A percentile compares a stretch with the other conserved stretches of the same genome.
Conservation (phyloP, 2,329 filamentous ascomycete species). For the Hypoxylon sp. region DNA sequence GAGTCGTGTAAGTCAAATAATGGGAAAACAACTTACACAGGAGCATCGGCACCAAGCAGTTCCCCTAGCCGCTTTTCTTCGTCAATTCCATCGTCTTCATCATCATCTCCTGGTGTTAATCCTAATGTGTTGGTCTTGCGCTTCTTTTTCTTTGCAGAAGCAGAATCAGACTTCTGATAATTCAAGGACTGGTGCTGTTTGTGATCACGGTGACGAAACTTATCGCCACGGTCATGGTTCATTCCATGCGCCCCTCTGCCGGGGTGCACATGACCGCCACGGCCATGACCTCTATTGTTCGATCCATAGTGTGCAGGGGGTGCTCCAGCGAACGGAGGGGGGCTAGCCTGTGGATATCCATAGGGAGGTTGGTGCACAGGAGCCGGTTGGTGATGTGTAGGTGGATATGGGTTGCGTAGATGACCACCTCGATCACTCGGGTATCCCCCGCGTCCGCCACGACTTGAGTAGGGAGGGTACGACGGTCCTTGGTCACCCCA, state of each 20-base stretch:
- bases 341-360: slow-evolving; percentile 52
- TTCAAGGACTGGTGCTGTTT: slow-evolving; percentile 46
- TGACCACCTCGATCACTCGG: slow-evolving; percentile 54
- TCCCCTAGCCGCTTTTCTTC: slow-evolving; percentile 70
- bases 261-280: slow-evolving; percentile 45
- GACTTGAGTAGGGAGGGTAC: slow-evolving; percentile 44
- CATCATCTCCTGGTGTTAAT: slow-evolving; percentile 71
- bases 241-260: slow-evolving; percentile 51
- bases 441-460: slow-evolving; percentile 55
- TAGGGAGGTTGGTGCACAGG: slow-evolving; percentile 45
- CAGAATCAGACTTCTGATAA: slow-evolving; percentile 62
- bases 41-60: slow-evolving; percentile 63
- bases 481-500: slow-evolving; percentile 51
- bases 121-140: slow-evolving; percentile 76
- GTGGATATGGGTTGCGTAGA: slow-evolving; percentile 44
- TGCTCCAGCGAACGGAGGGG: slow-evolving; percentile 48
- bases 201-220: slow-evolving; percentile 49
- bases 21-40: slow-evolving; percentile 57
- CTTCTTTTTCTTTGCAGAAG: slow-evolving; percentile 71
- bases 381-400: slow-evolving; percentile 51
- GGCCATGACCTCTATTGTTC: slow-evolving; percentile 54
- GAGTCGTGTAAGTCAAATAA: neutral
- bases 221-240: slow-evolving; percentile 53
- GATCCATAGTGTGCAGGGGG: slow-evolving; percentile 47
- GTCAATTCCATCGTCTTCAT: slow-evolving; percentile 73